These are phyloP conservation scores for Fusarium keratoplasticum DNA, from an alignment of 2,329 filamentous ascomycete genomes.

Conservation along the genomic window DNA sequence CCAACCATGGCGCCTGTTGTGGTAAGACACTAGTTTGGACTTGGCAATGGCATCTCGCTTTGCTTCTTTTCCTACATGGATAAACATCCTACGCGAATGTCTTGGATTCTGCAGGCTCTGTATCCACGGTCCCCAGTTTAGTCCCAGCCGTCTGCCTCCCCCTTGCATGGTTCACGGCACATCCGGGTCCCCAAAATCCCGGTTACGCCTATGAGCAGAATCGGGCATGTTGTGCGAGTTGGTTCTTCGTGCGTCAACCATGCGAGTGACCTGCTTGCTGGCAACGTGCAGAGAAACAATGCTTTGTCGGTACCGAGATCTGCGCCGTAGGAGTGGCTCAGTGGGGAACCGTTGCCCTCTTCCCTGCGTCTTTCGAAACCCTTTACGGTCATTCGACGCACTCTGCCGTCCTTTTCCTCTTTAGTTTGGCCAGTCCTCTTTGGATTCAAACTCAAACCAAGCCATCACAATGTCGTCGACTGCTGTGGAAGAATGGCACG, in stretches of 20 bases:
- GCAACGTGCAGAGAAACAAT: neutral
- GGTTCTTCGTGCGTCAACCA: neutral
- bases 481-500: neutral
- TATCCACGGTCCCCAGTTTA: neutral
- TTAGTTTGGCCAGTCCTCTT: neutral
- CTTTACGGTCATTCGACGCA: neutral
- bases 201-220: neutral
- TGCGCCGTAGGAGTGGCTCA: neutral
- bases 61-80: neutral
- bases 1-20: neutral
- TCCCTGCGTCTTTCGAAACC: neutral
- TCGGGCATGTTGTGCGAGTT: neutral
- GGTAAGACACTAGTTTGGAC: neutral
- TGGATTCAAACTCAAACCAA: neutral
- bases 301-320: neutral
- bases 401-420: neutral
- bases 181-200: neutral
- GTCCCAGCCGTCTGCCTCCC: neutral
- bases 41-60: neutral
- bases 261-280: neutral
- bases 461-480: slow-evolving; percentile 3
- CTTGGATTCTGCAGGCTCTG: neutral
- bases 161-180: neutral
- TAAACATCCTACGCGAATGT: neutral
- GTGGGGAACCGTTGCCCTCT: neutral